These are phyloP conservation scores for Paralagenidium karlingii DNA, from an alignment of 352 stramenopile genomes.

Conservation along the genomic window DNA sequence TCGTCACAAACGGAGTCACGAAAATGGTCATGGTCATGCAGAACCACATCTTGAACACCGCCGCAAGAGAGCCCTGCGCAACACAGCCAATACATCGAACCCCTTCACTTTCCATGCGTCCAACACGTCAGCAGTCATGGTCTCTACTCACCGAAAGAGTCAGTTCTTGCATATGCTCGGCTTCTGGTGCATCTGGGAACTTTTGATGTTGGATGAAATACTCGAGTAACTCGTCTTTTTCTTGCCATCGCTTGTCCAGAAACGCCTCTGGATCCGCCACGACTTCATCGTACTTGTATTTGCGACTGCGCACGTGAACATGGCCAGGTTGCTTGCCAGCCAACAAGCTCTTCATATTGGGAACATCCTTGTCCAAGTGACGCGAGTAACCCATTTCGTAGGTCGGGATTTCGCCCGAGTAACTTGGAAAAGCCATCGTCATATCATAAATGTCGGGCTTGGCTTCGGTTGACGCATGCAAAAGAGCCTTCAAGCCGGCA, in stretches of 20 bases:
- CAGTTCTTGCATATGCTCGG: background rate
- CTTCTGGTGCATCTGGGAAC: conserved; percentile 17
- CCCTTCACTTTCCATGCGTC: too few relatives aligned
- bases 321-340: conserved; percentile 27
- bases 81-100: background rate
- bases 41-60: conserved; percentile 67
- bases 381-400: conserved; percentile 83
- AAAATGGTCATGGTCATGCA: conserved; percentile 47
- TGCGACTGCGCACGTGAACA: conserved; percentile 45
- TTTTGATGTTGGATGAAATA: conserved; percentile 66
- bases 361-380: conserved; percentile 68
- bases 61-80: conserved; percentile 33
- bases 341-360: conserved; percentile 67
- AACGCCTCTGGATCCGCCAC: conserved; percentile 36
- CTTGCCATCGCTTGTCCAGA: conserved; percentile 51
- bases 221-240: conserved; percentile 61
- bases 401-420: conserved; percentile 75
- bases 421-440: conserved; percentile 81
- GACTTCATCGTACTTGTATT: conserved; percentile 51
- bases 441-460: conserved; percentile 90
- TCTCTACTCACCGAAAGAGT: background rate
- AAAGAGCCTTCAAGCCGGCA: conserved; percentile 86
- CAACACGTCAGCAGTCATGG: conserved; percentile 1
- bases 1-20: conserved; percentile 57
- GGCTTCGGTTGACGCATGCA: conserved; percentile 76